Evolutionary conservation across 208 protist genomes (phyloP).

Genomic region (Wallacemonas sp.): DNA sequence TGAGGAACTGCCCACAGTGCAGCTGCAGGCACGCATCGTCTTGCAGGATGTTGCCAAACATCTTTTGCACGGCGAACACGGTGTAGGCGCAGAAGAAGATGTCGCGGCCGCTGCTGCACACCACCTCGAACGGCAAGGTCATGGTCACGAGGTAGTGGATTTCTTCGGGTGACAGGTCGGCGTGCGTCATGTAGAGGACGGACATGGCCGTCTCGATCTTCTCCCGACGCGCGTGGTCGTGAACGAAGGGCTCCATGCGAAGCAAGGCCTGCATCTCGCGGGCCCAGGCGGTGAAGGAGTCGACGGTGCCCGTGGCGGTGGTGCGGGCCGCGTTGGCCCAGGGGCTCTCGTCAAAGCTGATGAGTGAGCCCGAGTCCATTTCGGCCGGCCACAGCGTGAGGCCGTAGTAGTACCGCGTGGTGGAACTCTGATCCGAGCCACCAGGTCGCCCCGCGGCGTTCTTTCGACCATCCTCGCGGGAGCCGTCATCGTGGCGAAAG

Average conservation of each 20-base stretch:
- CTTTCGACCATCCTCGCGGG: slow-evolving; percentile 12
- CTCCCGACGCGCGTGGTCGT: slow-evolving; percentile 21
- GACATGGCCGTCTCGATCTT: slow-evolving; percentile 46
- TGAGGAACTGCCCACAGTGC: slow-evolving; percentile 78
- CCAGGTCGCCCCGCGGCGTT: slow-evolving; percentile 3
- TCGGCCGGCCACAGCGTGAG: slow-evolving; percentile 8
- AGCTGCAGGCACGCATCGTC: slow-evolving; percentile 52
- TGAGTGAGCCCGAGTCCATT: slow-evolving; percentile 9
- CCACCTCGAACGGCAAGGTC: slow-evolving; percentile 52
- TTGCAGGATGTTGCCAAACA: slow-evolving; percentile 74
- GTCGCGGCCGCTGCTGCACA: slow-evolving; percentile 52
- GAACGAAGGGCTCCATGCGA: slow-evolving; percentile 19
- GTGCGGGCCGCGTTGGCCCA: slow-evolving; percentile 13
- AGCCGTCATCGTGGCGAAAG: slow-evolving; percentile 7
- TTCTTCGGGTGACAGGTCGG: slow-evolving; percentile 51
- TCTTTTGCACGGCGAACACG: slow-evolving; percentile 51
- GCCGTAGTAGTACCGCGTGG: slow-evolving; percentile 10
- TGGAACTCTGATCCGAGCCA: background rate
- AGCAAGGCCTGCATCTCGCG: background rate
- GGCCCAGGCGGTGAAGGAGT: slow-evolving; percentile 12
- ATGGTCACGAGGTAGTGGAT: slow-evolving; percentile 54
- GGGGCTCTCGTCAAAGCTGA: slow-evolving; percentile 7
- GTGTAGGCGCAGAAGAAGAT: slow-evolving; percentile 64
- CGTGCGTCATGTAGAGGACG: slow-evolving; percentile 62
- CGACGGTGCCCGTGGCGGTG: background rate